A percentile compares a stretch with the other conserved stretches of the same genome.
Evolutionary conservation across 306 rosid genomes (phyloP).

Genomic region (Vachellia collinsii): DNA sequence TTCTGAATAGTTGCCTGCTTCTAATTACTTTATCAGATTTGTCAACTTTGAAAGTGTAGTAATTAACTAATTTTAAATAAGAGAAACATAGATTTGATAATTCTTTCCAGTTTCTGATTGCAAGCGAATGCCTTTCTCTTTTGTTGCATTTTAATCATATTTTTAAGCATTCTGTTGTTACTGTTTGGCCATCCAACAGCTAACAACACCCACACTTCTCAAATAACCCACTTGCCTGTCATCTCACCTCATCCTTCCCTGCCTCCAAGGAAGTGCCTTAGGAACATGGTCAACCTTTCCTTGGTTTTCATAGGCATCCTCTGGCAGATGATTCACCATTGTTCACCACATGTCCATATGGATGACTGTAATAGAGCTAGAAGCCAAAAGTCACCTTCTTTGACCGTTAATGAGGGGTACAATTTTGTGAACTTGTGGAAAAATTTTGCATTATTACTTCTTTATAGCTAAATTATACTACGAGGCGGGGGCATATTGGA

Average conservation of each 20-base stretch:
- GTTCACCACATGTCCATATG: background rate
- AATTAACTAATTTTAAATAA: background rate
- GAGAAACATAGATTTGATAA: background rate
- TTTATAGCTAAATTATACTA: background rate
- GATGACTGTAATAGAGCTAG: background rate
- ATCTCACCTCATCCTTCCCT: background rate
- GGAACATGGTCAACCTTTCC: background rate
- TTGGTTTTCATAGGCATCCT: background rate
- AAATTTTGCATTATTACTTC: background rate
- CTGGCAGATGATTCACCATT: background rate
- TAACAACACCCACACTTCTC: background rate
- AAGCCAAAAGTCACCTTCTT: background rate
- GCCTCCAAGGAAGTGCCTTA: background rate
- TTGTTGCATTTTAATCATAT: background rate
- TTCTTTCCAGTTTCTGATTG: background rate
- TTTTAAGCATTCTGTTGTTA: constrained; percentile 3
- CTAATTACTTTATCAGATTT: background rate
- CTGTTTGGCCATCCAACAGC: background rate
- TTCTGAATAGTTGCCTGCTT: background rate
- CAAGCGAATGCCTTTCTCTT: background rate
- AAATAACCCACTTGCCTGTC: background rate
- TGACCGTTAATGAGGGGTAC: background rate
- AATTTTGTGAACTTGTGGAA: background rate
- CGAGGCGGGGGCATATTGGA: background rate
- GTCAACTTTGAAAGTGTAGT: background rate